Evolutionary conservation across 176 grass and related monocot species (phyloP), one percentile per base, ranked within the genome.

Genomic region (Hyparrhenia diplandra): DNA sequence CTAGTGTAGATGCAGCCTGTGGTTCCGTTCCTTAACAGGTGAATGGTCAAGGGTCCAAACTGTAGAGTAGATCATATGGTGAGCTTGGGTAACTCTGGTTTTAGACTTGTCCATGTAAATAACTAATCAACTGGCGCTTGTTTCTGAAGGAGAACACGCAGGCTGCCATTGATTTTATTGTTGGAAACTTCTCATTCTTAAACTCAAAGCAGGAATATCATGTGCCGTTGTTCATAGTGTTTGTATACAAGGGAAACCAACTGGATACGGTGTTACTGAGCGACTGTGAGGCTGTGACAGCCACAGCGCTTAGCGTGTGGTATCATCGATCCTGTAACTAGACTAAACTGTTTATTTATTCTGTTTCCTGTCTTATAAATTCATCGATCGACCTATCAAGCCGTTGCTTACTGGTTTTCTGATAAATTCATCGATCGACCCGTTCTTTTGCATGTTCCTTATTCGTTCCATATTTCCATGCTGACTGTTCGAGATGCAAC

Each of bases 161-260:
- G 41, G 54, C 47, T 43, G 40, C 27, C 78, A 41, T 81, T 73
- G 37, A 43, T 70, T 62, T 13, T 41, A 14, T 29, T 55, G 46
- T 39, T 39, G 49, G 13, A 54, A 70, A 70, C 28, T 58, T 69
- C 2, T 76, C 32, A 69, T 85, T 74, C 46, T 47, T 67, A 60
- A 71, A 81, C 46, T 75, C 36, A 68, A 68, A 76, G 52, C 72
- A 12, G 58, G 46, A 69, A 55, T 59, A 11, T 65, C 35, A 6
- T 58, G 74, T 67, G 30, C 12, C 5, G 52, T 31, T 84, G 82
- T 84, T 69, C 46, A 88, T 80, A 85, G 35, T 73, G 52, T 85
- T 35, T 85, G 83, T 66, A 31, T 89, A 36, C 24, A 73, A 67
- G 83, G 31, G 54, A 77, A 67, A 73, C 72, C 58, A 28, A 67